Conservation (phyloP, 2,329 filamentous ascomycete genomes). For the Cadophora sp. region DNA sequence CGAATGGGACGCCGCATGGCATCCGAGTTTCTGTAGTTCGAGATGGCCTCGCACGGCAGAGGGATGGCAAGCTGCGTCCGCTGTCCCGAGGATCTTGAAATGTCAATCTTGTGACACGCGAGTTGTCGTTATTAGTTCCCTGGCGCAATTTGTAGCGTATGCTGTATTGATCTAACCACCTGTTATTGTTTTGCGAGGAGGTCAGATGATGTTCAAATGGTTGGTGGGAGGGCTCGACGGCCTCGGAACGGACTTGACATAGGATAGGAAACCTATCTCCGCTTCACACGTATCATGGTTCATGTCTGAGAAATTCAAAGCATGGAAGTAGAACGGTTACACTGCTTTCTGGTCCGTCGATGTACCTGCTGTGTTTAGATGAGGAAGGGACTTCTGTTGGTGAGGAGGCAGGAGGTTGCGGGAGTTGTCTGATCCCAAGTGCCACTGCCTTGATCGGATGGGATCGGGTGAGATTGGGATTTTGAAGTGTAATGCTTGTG, state of each 20-base stretch:
- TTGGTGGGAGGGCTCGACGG: not conserved
- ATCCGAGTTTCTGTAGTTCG: not conserved
- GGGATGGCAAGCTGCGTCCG: constrained; percentile 7
- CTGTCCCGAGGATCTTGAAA: constrained; percentile 9
- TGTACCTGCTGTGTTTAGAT: not conserved
- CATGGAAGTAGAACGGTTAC: not conserved
- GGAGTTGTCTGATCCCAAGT: constrained; percentile 4
- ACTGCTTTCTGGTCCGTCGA: not conserved
- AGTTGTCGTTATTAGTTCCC: not conserved
- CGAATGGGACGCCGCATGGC: not conserved
- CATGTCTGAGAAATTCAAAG: not conserved
- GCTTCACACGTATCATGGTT: constrained; percentile 2
- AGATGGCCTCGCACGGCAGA: constrained; percentile 3
- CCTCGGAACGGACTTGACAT: not conserved
- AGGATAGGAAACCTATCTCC: constrained; percentile 2
- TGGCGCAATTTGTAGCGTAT: not conserved
- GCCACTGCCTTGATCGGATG: constrained; percentile 2
- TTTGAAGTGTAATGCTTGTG: not conserved
- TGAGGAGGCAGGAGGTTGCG: not conserved
- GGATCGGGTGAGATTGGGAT: not conserved
- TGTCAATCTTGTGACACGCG: constrained; percentile 11
- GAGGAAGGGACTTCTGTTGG: not conserved
- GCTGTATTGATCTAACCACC: not conserved
- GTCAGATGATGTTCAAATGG: constrained; percentile 9
- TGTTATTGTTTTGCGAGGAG: not conserved